Evolutionary conservation across 225 moss, liverwort and hornwort genomes (phyloP), one percentile per base, ranked within the genome.

Genomic region (Polytrichum formosum): DNA sequence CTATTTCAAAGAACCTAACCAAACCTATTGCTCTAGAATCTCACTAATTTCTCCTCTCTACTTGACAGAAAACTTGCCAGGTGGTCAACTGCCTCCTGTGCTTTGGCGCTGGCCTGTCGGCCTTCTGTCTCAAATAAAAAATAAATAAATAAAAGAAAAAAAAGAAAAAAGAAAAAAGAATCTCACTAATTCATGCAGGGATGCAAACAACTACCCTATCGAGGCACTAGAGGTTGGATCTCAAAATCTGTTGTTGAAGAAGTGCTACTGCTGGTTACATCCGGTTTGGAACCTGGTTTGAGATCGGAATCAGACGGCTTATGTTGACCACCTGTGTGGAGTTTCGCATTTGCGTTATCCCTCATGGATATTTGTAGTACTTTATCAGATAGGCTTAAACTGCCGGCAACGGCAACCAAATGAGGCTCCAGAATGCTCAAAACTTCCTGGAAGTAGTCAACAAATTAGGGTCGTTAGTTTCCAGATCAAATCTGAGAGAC

Each of bases 391-490:
- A 68, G 67, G 21, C 67, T 65, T 19, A 2, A 28, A 19, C 64
- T 21, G 18, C 63, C 35, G 1, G 27, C 0, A 28, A 37, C 1
- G 1, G 61, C 0, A n/a, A 26, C 30, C 21, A 67, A 27, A 8
- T 35, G 67, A 23, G 80, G 80, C 77, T 70, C 80, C 69, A 84
- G 80, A 56, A 74, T 63, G 69, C 66, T 75, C 17, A 84, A 62
- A 5, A 80, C 80, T 35, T 80, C 77, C 84, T 84, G 84, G 17
- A 20, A 71, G 63, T 61, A 7, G 61, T 55, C 63, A 25, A 30
- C 21, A n/a, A 65, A 65, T 7, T 30, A 25, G 33, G 6, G n/a
- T 18, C 4, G 18, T 30, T 22, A 20, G 18, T 29, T 18, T 18
- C 33, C 65, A 67, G 46, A 23, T 29, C n/a, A 46, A 21, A 53